Evolutionary conservation across 805 yeast genomes (phyloP).

Genomic region (Yueomyces sinensis): DNA sequence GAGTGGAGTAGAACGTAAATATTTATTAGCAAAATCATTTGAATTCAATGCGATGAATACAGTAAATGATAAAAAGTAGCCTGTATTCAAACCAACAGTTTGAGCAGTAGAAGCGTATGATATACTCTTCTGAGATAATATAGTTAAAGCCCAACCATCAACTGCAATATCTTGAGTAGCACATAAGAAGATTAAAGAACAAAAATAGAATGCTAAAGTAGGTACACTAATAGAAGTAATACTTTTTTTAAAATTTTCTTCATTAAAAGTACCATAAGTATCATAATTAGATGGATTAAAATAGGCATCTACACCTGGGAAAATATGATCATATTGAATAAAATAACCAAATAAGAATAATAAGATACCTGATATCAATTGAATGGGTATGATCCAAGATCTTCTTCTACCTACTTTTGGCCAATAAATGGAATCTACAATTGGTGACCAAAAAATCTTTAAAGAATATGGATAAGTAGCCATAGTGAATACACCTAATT

Average conservation of each 20-base stretch:
- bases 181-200: constrained; percentile 69
- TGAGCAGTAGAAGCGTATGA: constrained; percentile 96
- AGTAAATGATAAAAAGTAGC: constrained; percentile 85
- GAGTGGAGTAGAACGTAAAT: constrained; percentile 47
- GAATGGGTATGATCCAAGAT: constrained; percentile 93
- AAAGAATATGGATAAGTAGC: constrained; percentile 93
- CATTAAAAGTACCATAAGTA: constrained; percentile 4
- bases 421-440: constrained; percentile 77
- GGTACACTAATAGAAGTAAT: constrained; percentile 7
- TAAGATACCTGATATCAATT: constrained; percentile 60
- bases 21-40: constrained; percentile 83
- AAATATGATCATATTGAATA: constrained; percentile 32
- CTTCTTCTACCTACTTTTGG: constrained; percentile 64
- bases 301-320: constrained; percentile 26
- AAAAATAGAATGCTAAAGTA: constrained; percentile 56
- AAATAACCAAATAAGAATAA: constrained; percentile 47
- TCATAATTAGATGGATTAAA: constrained; percentile 10
- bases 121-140: constrained; percentile 61
- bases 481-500: constrained; percentile 78
- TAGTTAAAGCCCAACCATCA: constrained; percentile 96
- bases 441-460: constrained; percentile 89
- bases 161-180: constrained; percentile 99
- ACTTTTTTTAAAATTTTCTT: constrained; percentile 1
- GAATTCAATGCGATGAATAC: constrained; percentile 84
- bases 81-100: constrained; percentile 87